These are phyloP conservation scores for Pleomassaria siparia DNA, from an alignment of 2,329 filamentous ascomycete species.

Conservation along the genomic window DNA sequence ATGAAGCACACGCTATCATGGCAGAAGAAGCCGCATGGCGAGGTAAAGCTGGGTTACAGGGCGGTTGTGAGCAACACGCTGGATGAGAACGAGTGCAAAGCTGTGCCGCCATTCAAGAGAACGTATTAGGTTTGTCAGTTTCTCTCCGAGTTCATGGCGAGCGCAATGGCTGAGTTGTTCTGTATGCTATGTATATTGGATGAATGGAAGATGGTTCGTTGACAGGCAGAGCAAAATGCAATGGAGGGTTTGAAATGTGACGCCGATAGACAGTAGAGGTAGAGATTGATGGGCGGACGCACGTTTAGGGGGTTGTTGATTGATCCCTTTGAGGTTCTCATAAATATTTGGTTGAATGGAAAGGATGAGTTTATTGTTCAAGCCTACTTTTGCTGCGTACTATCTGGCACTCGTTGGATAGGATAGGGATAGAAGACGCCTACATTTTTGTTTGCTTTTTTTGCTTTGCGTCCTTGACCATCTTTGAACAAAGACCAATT, in stretches of 20 bases:
- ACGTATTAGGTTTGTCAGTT: slow-evolving; percentile 66
- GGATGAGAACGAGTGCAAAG: slow-evolving; percentile 94
- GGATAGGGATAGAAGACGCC: no score
- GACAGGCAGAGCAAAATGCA: background rate
- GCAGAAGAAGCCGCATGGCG: slow-evolving; percentile 89
- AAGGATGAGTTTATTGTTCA: slow-evolving; percentile 4
- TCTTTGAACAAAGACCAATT: no score
- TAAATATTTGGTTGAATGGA: slow-evolving; percentile 13
- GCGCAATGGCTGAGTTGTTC: slow-evolving; percentile 5
- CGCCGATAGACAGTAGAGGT: background rate
- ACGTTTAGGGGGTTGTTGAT: background rate
- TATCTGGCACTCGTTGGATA: no score
- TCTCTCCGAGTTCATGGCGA: background rate
- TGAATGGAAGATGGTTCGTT: slow-evolving; percentile 8
- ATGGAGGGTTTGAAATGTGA: background rate
- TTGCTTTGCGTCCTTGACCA: no score
- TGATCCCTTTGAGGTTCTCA: background rate
- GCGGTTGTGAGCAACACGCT: slow-evolving; percentile 79
- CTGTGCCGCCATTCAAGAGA: slow-evolving; percentile 95
- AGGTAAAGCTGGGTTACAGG: slow-evolving; percentile 85
- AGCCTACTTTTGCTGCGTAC: no score
- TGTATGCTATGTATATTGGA: slow-evolving; percentile 42
- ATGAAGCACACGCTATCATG: slow-evolving; percentile 99
- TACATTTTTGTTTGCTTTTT: no score
- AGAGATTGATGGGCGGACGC: background rate